phyloP scores from a whole-genome alignment of 75 land plant genomes.

The Sequoia sempervirens region DNA sequence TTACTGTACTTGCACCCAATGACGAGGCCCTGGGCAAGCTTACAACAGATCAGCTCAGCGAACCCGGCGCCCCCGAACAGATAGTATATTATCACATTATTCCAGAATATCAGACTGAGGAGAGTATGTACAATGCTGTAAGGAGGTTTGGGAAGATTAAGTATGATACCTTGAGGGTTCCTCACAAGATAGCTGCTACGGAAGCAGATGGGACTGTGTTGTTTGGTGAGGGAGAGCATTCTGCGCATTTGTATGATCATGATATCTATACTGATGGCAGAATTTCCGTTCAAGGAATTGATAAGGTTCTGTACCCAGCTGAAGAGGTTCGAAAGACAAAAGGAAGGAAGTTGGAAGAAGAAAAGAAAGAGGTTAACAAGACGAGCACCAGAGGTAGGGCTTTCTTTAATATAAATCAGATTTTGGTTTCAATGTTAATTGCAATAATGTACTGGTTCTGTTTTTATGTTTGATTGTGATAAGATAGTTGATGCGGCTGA shows the following conservation, averaged over 20 bases:
- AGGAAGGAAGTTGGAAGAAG: slow-evolving; percentile 2
- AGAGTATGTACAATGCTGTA: slow-evolving; percentile 47
- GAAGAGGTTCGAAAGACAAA: not conserved
- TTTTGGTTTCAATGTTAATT: not conserved
- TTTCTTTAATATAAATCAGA: not conserved
- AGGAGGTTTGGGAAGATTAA: slow-evolving; percentile 29
- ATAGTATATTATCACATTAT: slow-evolving; percentile 35
- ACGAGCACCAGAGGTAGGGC: not conserved
- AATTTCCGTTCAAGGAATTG: slow-evolving; percentile 45
- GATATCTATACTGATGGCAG: slow-evolving; percentile 41
- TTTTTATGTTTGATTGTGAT: too few species aligned
- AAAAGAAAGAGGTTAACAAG: not conserved
- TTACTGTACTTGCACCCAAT: slow-evolving; percentile 44
- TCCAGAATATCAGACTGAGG: slow-evolving; percentile 54
- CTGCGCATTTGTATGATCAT: slow-evolving; percentile 31
- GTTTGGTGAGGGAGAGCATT: slow-evolving; percentile 31
- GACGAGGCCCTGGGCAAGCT: slow-evolving; percentile 33
- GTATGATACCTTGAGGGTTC: slow-evolving; percentile 24
- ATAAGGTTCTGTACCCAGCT: slow-evolving; percentile 27
- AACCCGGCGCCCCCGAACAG: slow-evolving; percentile 28
- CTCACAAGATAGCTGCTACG: slow-evolving; percentile 28
- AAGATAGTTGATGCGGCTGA: not conserved
- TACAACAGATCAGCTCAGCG: slow-evolving; percentile 34
- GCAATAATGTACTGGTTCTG: not conserved
- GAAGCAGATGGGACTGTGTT: slow-evolving; percentile 39